These are phyloP conservation scores for Yarrowia osloensis DNA, from an alignment of 805 yeast genomes.

Conservation along the genomic window DNA sequence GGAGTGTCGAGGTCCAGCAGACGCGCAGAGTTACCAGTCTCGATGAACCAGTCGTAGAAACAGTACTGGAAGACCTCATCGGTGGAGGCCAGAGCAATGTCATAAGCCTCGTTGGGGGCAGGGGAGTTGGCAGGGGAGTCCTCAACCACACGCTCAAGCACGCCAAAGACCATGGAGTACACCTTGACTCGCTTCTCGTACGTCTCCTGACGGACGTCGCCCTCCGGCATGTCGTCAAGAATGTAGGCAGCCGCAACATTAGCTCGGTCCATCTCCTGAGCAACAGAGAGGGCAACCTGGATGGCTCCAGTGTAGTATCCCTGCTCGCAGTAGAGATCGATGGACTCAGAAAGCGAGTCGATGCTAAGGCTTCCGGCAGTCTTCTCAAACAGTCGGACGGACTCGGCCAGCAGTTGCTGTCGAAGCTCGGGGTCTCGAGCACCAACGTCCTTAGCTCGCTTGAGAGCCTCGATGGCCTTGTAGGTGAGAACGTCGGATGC, in stretches of 20 bases:
- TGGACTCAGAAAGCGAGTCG: conserved; percentile 80
- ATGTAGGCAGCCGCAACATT: conserved; percentile 60
- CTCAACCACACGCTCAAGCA: conserved; percentile 66
- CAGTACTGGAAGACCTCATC: conserved; percentile 91
- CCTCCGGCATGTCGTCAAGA: conserved; percentile 52
- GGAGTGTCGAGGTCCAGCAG: conserved; percentile 80
- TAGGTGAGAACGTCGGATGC: conserved; percentile 90
- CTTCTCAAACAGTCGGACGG: conserved; percentile 73
- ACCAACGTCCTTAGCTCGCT: conserved; percentile 79
- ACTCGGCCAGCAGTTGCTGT: conserved; percentile 65
- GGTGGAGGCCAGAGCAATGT: conserved; percentile 66
- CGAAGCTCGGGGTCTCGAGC: conserved; percentile 65
- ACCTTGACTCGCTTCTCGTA: conserved; percentile 58
- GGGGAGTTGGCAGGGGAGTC: conserved; percentile 58
- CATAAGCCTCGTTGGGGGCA: conserved; percentile 51
- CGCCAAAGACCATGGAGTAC: conserved; percentile 73
- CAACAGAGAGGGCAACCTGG: conserved; percentile 74
- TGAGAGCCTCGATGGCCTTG: conserved; percentile 88
- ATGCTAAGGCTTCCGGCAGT: conserved; percentile 75
- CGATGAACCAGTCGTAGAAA: conserved; percentile 88
- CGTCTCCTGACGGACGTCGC: conserved; percentile 54
- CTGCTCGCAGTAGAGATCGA: conserved; percentile 72
- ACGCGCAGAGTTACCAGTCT: conserved; percentile 73
- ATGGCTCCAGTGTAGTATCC: conserved; percentile 85
- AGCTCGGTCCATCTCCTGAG: conserved; percentile 65